A percentile compares a stretch with the other conserved stretches of the same genome.
Conservation (phyloP, 129 eudicot species). For the Arctium lappa region DNA sequence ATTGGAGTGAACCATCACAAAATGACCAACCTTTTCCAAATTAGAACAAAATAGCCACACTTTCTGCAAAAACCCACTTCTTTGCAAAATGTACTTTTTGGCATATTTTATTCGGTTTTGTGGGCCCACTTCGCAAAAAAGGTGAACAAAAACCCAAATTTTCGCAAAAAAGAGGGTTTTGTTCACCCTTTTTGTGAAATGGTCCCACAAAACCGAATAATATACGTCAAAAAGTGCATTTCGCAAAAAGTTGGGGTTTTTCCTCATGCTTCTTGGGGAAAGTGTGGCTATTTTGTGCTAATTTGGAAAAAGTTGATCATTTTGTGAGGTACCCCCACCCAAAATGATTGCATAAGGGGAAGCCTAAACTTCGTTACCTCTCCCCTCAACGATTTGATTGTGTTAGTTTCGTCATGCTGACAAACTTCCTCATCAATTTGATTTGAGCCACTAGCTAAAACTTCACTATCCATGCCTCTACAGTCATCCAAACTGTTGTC, state of each 20-base stretch:
- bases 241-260: not conserved
- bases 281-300: not conserved
- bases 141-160: not conserved
- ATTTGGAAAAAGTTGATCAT: not conserved
- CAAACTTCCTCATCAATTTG: constrained; percentile 25
- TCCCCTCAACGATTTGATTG: constrained; percentile 46
- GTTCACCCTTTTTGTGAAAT: not conserved
- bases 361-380: constrained; percentile 43
- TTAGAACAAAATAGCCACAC: not conserved
- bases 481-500: constrained; percentile 23
- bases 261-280: not conserved
- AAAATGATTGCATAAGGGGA: constrained; percentile 3
- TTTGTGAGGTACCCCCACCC: not conserved
- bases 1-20: not conserved
- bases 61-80: not conserved
- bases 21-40: not conserved
- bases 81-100: not conserved
- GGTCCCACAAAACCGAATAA: not conserved
- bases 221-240: not conserved
- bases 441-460: constrained; percentile 11
- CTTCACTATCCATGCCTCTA: constrained; percentile 26
- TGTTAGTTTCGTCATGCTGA: constrained; percentile 34
- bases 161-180: not conserved
- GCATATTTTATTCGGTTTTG: not conserved
- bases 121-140: not conserved